A percentile compares a stretch with the other conserved stretches of the same genome.
Evolutionary conservation across 441 rosid species (phyloP).

Genomic region (Omphalea diandra): DNA sequence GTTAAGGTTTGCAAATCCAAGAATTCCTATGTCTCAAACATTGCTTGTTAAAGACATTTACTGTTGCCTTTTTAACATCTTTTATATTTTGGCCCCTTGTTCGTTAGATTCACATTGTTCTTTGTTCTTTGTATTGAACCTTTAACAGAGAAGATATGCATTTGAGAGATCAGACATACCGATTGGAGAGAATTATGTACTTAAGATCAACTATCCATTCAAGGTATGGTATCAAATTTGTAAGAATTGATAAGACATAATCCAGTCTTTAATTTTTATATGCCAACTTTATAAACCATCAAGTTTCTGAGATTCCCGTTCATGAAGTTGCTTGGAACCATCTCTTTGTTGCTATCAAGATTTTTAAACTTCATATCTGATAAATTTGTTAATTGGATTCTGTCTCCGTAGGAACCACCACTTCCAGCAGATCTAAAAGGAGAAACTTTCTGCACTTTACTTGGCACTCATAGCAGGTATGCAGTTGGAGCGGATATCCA

Average conservation of each 20-base stretch:
- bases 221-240: constrained; percentile 50
- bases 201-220: constrained; percentile 88
- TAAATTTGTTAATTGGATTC: constrained; percentile 13
- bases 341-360: not conserved
- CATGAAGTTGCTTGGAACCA: constrained; percentile 3
- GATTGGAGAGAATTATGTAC: constrained; percentile 73
- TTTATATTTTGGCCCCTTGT: constrained; percentile 8
- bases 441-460: constrained; percentile 70
- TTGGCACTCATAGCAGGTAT: constrained; percentile 91
- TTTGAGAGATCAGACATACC: constrained; percentile 81
- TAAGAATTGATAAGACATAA: constrained; percentile 10
- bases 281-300: not conserved
- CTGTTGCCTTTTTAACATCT: not conserved
- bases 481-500: constrained; percentile 20
- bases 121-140: constrained; percentile 25
- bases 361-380: constrained; percentile 13
- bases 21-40: constrained; percentile 13
- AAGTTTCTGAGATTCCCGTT: not conserved
- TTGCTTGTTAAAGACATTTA: not conserved
- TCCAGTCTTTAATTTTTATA: not conserved
- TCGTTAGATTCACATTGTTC: constrained; percentile 20
- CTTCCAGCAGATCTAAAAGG: constrained; percentile 89
- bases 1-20: constrained; percentile 68
- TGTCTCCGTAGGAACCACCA: constrained; percentile 69
- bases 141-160: constrained; percentile 77